Base-by-base conservation (phyloP, 1,284 basidiomycete genomes). In the Moesziomyces antarcticus region DNA sequence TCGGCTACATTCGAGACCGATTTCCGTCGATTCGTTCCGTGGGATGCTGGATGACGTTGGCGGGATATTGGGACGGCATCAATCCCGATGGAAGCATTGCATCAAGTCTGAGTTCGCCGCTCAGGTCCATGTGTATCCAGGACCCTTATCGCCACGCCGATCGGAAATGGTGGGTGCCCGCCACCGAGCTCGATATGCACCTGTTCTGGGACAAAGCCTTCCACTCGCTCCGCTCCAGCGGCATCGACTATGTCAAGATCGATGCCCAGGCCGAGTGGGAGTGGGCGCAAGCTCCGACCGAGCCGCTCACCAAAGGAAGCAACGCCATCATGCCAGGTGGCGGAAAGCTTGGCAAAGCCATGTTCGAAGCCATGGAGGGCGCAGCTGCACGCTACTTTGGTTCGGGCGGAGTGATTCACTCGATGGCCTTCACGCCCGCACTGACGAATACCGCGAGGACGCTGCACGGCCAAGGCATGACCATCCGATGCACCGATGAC, bases 91-190 rank as follows among this genome's bases (percentile, higher is more conserved):
- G 71, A 11, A 43, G 46, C 14, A 56, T 70, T n/a, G 66, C 71
- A n/a, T 41, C 56, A 35, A 48, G 42, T 3, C 52, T 73, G 41
- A 61, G 63, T 16, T 60, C 56, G 10, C 50, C 59, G 50, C 52
- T 42, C 51, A 37, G 5, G 30, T 33, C 30, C 13, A 57, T 56
- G 27, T 30, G 20, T 5, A 21, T 69, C n/a, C 44, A 57, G 16
- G 67, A 73, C 37, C 53, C 71, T 1, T 65, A 61, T 46, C 61
- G 63, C 21, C 94, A 58, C 45, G 62, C 72, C 41, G 48, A 46
- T 50, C 68, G 64, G 49, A 51, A 75, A 54, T 55, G 71, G 73
- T 46, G 58, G 47, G 30, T 79, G 25, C 59, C 55, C 42, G 60
- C 65, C 7, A 58, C 57, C 51, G 55, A 71, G 10, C 50, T 67